phyloP scores from a whole-genome alignment of 1,139 yeast species.

The Taphrina communis region DNA sequence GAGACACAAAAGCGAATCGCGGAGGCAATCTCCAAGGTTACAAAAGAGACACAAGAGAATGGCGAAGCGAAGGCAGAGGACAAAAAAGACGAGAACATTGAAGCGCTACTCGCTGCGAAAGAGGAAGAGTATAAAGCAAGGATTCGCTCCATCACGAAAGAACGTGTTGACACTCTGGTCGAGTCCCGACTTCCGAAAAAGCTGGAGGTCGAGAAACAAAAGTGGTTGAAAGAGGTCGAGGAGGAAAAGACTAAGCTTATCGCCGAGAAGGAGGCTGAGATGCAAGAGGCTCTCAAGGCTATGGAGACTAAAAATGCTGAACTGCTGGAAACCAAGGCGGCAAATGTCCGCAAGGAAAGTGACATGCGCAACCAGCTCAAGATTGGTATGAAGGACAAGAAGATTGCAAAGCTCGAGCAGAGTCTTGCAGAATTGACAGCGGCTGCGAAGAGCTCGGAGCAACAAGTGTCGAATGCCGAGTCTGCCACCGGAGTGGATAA shows the following conservation, averaged over 20 bases:
- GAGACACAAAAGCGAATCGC: constrained; percentile 47
- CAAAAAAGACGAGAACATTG: constrained; percentile 34
- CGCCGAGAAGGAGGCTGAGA: constrained; percentile 49
- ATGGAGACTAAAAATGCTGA: constrained; percentile 53
- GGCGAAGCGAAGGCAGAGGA: constrained; percentile 22
- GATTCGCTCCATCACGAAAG: constrained; percentile 45
- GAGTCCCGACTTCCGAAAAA: constrained; percentile 39
- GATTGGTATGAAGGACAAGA: constrained; percentile 46
- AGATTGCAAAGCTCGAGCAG: constrained; percentile 48
- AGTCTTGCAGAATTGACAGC: constrained; percentile 45
- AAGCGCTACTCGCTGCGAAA: constrained; percentile 45
- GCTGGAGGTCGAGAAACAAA: constrained; percentile 47
- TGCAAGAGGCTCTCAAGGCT: constrained; percentile 47
- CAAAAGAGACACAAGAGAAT: constrained; percentile 37
- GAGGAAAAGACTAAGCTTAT: constrained; percentile 45
- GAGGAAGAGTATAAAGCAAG: constrained; percentile 48
- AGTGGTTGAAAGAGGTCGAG: constrained; percentile 42
- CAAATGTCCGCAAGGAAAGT: constrained; percentile 50
- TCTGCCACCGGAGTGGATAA: constrained; percentile 1
- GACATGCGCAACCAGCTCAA: constrained; percentile 47
- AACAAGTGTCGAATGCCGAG: not conserved
- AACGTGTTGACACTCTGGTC: constrained; percentile 30
- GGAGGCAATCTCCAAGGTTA: constrained; percentile 44
- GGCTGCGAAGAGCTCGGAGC: not conserved
- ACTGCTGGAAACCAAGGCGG: constrained; percentile 53